These are phyloP conservation scores for Triticum urartu DNA, from an alignment of 176 grass and related monocot species.

Conservation along the genomic window DNA sequence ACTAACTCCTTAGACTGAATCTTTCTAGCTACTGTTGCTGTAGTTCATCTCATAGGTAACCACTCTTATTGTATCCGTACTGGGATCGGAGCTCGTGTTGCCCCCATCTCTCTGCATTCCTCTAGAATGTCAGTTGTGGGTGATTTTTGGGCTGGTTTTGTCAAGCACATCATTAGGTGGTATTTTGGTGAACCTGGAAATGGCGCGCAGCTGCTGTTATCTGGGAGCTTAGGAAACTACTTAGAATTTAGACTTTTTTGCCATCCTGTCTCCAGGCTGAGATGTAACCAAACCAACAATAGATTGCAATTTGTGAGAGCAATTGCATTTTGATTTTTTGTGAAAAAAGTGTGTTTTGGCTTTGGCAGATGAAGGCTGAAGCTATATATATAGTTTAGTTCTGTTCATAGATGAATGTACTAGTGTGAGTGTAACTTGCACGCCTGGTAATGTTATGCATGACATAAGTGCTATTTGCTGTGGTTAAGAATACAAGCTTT, in stretches of 20 bases:
- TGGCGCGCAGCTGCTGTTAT: neutral
- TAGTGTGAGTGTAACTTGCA: no score
- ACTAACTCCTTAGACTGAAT: neutral
- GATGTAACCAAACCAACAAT: neutral
- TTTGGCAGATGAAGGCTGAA: neutral
- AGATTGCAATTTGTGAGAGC: neutral
- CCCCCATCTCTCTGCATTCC: no score
- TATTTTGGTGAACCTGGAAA: neutral
- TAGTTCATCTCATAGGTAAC: neutral
- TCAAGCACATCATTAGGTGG: neutral
- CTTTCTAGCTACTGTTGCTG: neutral
- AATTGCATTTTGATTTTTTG: neutral
- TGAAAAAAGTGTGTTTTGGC: neutral
- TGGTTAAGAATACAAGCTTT: no score
- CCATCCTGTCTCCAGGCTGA: neutral
- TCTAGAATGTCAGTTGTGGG: no score
- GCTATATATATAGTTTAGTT: neutral
- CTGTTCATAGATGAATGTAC: neutral
- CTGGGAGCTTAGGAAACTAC: neutral
- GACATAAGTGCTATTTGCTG: no score
- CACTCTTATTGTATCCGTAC: no score
- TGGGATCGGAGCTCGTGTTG: no score
- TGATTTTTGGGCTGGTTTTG: neutral
- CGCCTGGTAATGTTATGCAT: no score
- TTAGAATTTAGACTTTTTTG: neutral